Base-by-base conservation (phyloP, 179 eudicot species). In the Heliamphora pulchella region DNA sequence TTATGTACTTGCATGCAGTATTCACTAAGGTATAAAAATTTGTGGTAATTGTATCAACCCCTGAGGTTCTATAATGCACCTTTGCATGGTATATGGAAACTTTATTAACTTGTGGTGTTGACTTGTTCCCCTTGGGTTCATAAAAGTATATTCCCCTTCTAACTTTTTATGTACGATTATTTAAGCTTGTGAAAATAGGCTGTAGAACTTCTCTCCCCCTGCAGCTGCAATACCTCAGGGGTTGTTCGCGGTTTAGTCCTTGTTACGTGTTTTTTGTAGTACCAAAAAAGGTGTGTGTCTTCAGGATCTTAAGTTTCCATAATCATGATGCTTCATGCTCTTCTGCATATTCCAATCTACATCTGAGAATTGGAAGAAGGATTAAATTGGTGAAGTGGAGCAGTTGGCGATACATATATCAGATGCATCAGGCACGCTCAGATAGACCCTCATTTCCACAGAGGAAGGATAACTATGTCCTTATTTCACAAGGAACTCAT, bases 331-430 rank as follows among this genome's bases (percentile, higher is more conserved):
- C 2, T 31, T 57, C 77, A 39, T 53, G 48, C 22, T 74, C 48
- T 74, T 44, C 47, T 74, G 50, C 63, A 31, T 39, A 31, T 74
- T 20, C 20, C 20, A 74, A 53, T 74, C 62, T 74, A 55, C n/a
- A 55, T 50, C 77, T 74, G 57, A 74, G 57, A 74, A 18, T 64
- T 64, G 46, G 22, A 20, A 77, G 43, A 77, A 22, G 22, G 47
- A 66, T 63, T 77, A 20, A 53, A 22, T 15, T 14, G 46, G n/a
- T 65, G 63, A 66, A 64, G 71, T 78, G 62, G 31, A 66, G 50
- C 62, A 31, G 5, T 47, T 47, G 18, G 72, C 31, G 31, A 31
- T 31, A 31, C 31, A 31, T 31, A 31, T 31, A 31, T 31, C 31
- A 31, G 31, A 70, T 50, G 58, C 43, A 51, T 72, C 50, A 72